A percentile compares a stretch with the other conserved stretches of the same genome.
Evolutionary conservation across 2,329 filamentous ascomycete species (phyloP).

Genomic region (Graphium sp.): DNA sequence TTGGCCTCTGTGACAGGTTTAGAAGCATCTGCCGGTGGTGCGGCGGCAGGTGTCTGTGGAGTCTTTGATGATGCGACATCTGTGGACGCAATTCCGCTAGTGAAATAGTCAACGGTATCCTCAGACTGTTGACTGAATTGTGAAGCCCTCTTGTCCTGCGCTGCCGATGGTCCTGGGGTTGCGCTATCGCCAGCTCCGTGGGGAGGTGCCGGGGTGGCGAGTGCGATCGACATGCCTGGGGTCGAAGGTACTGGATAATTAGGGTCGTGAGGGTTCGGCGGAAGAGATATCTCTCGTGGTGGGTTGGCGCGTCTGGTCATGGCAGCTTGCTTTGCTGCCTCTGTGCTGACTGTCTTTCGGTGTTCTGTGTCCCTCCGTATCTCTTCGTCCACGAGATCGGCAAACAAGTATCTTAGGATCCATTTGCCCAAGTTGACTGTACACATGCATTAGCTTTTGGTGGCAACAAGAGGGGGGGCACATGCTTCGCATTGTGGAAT

Average conservation of each 20-base stretch:
- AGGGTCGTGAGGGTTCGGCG: slow-evolving; percentile 43
- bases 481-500: slow-evolving; percentile 6
- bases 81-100: slow-evolving; percentile 35
- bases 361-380: slow-evolving; percentile 63
- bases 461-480: slow-evolving; percentile 6
- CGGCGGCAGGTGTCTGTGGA: slow-evolving; percentile 24
- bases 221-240: slow-evolving; percentile 61
- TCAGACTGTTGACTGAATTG: slow-evolving; percentile 42
- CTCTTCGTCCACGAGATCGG: slow-evolving; percentile 77
- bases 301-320: slow-evolving; percentile 32
- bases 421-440: slow-evolving; percentile 91
- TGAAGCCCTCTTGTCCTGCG: slow-evolving; percentile 36
- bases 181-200: slow-evolving; percentile 30
- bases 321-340: slow-evolving; percentile 39
- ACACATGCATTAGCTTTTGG: slow-evolving; percentile 7
- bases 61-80: slow-evolving; percentile 24
- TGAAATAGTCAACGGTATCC: slow-evolving; percentile 66
- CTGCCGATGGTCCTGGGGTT: slow-evolving; percentile 20
- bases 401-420: slow-evolving; percentile 85
- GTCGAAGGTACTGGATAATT: slow-evolving; percentile 41
- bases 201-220: slow-evolving; percentile 65
- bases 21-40: slow-evolving; percentile 25
- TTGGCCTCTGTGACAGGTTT: slow-evolving; percentile 28
- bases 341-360: slow-evolving; percentile 51
- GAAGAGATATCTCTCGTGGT: slow-evolving; percentile 39